Evolutionary conservation across 1,284 basidiomycete genomes (phyloP).

Genomic region (Inonotus obliquus): DNA sequence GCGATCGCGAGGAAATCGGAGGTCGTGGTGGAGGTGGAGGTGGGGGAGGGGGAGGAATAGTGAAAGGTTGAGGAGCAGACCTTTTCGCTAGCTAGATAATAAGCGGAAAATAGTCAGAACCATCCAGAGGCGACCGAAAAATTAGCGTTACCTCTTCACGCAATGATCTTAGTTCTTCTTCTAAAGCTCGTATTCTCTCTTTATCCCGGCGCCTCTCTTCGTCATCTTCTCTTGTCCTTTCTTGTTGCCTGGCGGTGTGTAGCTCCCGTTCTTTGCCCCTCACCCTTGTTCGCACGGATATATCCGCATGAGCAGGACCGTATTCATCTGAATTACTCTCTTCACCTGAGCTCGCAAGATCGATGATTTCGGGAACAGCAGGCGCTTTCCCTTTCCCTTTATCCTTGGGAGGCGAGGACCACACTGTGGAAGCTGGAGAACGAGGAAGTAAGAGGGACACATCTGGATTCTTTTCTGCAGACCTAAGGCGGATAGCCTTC

Average conservation of each 20-base stretch:
- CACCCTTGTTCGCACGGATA: conserved; percentile 27
- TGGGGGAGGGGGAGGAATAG: conserved; percentile 25
- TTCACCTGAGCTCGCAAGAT: neutral
- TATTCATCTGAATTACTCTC: neutral
- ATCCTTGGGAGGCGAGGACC: conserved; percentile 3
- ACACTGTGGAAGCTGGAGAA: neutral
- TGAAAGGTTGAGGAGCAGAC: conserved; percentile 25
- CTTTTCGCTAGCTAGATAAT: conserved; percentile 45
- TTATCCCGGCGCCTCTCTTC: conserved; percentile 51
- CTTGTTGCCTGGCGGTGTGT: conserved; percentile 43
- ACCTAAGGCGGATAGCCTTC: neutral
- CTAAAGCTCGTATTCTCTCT: conserved; percentile 56
- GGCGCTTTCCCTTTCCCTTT: conserved; percentile 8
- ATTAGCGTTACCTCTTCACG: conserved; percentile 53
- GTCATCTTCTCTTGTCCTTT: conserved; percentile 30
- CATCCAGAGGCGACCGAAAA: conserved; percentile 6
- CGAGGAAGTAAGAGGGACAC: conserved; percentile 1
- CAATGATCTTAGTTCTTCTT: conserved; percentile 59
- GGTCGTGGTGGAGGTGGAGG: conserved; percentile 40
- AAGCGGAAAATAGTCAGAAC: conserved; percentile 11
- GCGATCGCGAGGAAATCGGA: neutral
- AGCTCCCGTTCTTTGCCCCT: conserved; percentile 58
- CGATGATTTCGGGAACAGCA: neutral
- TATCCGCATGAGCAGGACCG: neutral
- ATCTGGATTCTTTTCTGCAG: conserved; percentile 2